Evolutionary conservation across 805 yeast genomes (phyloP).

Genomic region (Wickerhamomyces strasburgensis): DNA sequence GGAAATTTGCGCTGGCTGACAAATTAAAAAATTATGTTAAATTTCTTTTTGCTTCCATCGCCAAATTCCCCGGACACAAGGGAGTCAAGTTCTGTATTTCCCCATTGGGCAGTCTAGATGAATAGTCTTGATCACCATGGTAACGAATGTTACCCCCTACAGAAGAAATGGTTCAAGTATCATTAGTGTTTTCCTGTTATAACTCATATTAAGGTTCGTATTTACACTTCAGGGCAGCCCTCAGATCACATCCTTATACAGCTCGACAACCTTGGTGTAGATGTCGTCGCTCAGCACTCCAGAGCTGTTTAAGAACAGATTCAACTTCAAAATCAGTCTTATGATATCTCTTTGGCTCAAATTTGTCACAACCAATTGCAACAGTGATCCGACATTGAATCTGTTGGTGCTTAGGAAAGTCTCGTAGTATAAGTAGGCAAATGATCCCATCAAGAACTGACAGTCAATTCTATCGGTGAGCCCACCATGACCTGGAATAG

Average conservation of each 20-base stretch:
- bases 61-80: too few species aligned
- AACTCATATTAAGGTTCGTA: too few species aligned
- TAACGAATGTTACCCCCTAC: too few species aligned
- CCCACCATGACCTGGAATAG: constrained; percentile 99
- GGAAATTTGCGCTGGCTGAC: too few species aligned
- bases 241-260: background rate
- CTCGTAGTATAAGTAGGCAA: constrained; percentile 86
- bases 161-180: too few species aligned
- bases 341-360: constrained; percentile 61
- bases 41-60: too few species aligned
- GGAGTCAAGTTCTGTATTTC: too few species aligned
- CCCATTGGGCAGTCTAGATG: too few species aligned
- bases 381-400: constrained; percentile 64
- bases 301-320: constrained; percentile 30
- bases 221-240: too few species aligned
- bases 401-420: constrained; percentile 77
- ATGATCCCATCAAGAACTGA: constrained; percentile 96
- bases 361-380: constrained; percentile 72
- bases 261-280: constrained; percentile 26
- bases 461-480: constrained; percentile 97
- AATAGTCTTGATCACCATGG: too few species aligned
- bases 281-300: constrained; percentile 35
- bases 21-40: too few species aligned
- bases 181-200: too few species aligned
- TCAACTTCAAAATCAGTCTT: constrained; percentile 53